Evolutionary conservation across 306 rosid genomes (phyloP).

Genomic region (Vachellia pachyceras): DNA sequence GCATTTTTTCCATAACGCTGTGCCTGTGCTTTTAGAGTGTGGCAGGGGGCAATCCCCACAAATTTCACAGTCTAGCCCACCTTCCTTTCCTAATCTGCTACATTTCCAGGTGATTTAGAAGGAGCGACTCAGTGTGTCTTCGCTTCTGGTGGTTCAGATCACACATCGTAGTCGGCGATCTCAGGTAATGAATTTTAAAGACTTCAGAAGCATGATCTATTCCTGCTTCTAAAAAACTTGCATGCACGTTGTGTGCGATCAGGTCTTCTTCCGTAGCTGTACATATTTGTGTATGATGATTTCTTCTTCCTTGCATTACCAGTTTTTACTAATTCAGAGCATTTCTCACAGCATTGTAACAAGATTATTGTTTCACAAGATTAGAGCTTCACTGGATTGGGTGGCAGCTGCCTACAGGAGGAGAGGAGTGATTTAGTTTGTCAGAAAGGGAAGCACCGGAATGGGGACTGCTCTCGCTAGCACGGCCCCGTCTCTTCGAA

Average conservation of each 20-base stretch:
- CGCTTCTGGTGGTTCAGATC: neutral
- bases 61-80: neutral
- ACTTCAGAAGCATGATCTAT: neutral
- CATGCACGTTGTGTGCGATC: neutral
- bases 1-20: neutral
- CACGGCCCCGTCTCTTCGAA: slow-evolving; percentile 49
- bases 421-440: neutral
- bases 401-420: neutral
- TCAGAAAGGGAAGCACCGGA: slow-evolving; percentile 2
- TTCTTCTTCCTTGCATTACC: neutral
- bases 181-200: neutral
- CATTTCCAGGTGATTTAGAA: neutral
- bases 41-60: neutral
- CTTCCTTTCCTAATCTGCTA: neutral
- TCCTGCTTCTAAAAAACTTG: neutral
- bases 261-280: neutral
- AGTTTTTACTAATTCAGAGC: neutral
- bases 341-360: neutral
- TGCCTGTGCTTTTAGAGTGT: neutral
- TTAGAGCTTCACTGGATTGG: neutral
- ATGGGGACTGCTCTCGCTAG: slow-evolving; percentile 62
- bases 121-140: neutral
- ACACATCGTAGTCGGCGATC: neutral
- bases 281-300: neutral
- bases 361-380: neutral